Base-by-base conservation (phyloP, 352 stramenopile species). In the Globisporangium mamillatum region DNA sequence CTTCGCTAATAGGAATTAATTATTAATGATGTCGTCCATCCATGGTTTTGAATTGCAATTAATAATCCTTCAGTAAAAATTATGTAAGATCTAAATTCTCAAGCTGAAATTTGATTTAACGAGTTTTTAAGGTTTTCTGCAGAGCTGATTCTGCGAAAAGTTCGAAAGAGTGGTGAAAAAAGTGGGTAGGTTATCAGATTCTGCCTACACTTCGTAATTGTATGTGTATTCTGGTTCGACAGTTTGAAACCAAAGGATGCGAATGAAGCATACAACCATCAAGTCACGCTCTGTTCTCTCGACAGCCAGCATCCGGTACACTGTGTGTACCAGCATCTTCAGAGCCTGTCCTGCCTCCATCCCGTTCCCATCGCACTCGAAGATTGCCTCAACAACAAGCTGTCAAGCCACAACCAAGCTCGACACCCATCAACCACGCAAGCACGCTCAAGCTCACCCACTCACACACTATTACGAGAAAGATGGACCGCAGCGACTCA, bases 401-500 rank as follows among this genome's bases (percentile, higher is more conserved):
- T 10, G 12, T 22, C 25, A 59, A 59, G 25, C 14, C 25, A 36
- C 4, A 59, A 57, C 2, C 52, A 59, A 36, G 25, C 25, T 57
- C 24, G 12, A 27, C 10, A 25, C 22, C 52, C 34, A 24, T 22
- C 10, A 56, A n/a, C 48, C 50, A 56, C 4, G 52, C 24, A 57
- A 57, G 9, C 9, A 34, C 2, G 16, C 52, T 25, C 50, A 29
- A 14, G 20, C 50, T 32, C 52, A 32, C 53, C 38, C 25, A 59
- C 14, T 32, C 3, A 32, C 52, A 57, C 22, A 61, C 41, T 61
- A 77, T 14, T 22, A 50, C n/a, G 48, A 53, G 36, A 54, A n/a
- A 24, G 4, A 64, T 64, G 59, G 38, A 64, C 25, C 69, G 56
- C 22, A 56, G 50, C 24, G 62, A 76, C 53, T 4, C 59, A 6